Evolutionary conservation across 225 moss, liverwort and hornwort species (phyloP).

Genomic region (Physcomitrium patens): DNA sequence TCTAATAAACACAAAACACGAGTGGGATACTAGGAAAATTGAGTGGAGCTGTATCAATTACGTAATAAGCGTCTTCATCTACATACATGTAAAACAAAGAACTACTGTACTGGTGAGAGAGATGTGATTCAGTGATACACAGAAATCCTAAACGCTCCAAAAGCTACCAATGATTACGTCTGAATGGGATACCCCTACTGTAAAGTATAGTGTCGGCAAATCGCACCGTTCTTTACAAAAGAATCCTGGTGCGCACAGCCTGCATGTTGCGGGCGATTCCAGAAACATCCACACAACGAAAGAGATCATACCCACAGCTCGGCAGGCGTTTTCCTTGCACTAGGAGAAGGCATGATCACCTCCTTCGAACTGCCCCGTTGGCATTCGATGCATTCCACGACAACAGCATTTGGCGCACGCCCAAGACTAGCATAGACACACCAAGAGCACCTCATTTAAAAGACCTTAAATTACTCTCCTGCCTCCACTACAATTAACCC

Average conservation of each 20-base stretch:
- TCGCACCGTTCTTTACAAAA: not conserved
- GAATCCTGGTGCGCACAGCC: not conserved
- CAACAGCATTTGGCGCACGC: conserved; percentile 27
- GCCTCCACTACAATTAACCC: not conserved
- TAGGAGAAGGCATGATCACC: conserved; percentile 31
- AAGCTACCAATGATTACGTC: not conserved
- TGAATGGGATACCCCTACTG: not conserved
- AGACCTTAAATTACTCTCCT: not conserved
- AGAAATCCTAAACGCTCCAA: conserved; percentile 7
- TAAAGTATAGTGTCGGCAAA: not conserved
- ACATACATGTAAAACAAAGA: not conserved
- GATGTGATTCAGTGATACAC: not conserved
- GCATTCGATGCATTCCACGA: conserved; percentile 19
- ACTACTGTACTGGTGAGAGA: not conserved
- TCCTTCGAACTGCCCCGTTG: conserved; percentile 1
- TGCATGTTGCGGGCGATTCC: not conserved
- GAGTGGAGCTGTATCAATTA: too few relatives aligned
- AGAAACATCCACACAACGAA: not conserved
- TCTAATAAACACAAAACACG: not conserved
- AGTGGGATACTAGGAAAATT: too few relatives aligned
- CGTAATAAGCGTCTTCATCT: too few relatives aligned
- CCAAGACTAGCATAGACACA: not conserved
- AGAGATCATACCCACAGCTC: conserved; percentile 35
- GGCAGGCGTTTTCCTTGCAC: conserved; percentile 31
- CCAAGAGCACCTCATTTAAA: not conserved